phyloP scores from a whole-genome alignment of 495 filamentous ascomycete species.

The Glutinoglossum americanum region DNA sequence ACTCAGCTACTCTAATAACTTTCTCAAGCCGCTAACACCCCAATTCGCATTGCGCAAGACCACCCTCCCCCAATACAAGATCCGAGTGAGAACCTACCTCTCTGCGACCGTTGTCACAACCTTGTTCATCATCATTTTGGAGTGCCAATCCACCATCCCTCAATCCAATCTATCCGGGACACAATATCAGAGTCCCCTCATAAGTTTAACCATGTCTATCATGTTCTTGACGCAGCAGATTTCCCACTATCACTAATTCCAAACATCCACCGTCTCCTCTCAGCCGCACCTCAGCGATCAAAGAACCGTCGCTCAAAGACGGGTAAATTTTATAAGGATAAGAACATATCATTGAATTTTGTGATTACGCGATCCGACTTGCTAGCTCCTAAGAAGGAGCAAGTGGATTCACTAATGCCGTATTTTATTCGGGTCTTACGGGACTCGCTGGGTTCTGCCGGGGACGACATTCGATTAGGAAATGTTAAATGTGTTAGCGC shows the following conservation, averaged over 20 bases:
- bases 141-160: slow-evolving; percentile 50
- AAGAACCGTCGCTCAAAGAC: slow-evolving; percentile 49
- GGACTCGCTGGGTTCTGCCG: slow-evolving; percentile 38
- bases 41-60: not conserved
- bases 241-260: slow-evolving; percentile 82
- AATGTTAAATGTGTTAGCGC: slow-evolving; percentile 73
- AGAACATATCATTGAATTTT: slow-evolving; percentile 54
- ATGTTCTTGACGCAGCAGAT: slow-evolving; percentile 93
- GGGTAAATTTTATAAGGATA: slow-evolving; percentile 37
- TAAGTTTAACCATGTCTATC: slow-evolving; percentile 81
- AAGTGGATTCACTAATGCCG: slow-evolving; percentile 66
- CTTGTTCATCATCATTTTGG: slow-evolving; percentile 53
- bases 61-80: not conserved
- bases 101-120: slow-evolving; percentile 76
- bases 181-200: slow-evolving; percentile 74
- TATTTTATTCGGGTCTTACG: slow-evolving; percentile 55
- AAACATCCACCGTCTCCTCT: slow-evolving; percentile 34
- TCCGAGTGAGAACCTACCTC: slow-evolving; percentile 13
- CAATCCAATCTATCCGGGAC: slow-evolving; percentile 50
- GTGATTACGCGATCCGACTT: slow-evolving; percentile 80
- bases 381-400: slow-evolving; percentile 53
- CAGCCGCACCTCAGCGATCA: slow-evolving; percentile 42
- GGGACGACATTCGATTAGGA: slow-evolving; percentile 45
- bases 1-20: not conserved
- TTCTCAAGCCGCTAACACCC: not conserved